phyloP scores from a whole-genome alignment of 2,329 filamentous ascomycete genomes.

The Pyrenophora graminea region DNA sequence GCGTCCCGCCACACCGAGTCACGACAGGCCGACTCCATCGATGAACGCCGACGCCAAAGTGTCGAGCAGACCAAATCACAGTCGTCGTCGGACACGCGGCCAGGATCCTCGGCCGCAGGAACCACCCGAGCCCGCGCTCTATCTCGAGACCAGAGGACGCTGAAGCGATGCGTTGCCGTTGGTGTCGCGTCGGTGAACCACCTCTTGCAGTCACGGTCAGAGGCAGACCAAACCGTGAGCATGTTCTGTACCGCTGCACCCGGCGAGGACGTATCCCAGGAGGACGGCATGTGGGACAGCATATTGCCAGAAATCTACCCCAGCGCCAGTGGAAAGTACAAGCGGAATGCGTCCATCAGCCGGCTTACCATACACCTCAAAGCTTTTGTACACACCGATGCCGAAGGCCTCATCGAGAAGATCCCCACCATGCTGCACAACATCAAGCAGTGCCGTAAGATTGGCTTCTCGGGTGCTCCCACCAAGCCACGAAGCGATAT shows the following conservation, averaged over 20 bases:
- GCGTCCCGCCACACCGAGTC: constrained; percentile 23
- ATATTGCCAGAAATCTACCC: constrained; percentile 68
- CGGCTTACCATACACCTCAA: constrained; percentile 79
- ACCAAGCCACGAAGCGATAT: constrained; percentile 90
- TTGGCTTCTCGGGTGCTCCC: constrained; percentile 91
- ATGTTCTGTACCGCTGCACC: constrained; percentile 70
- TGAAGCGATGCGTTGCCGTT: constrained; percentile 73
- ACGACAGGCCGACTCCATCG: constrained; percentile 21
- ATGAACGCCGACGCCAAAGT: constrained; percentile 26
- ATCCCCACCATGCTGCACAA: constrained; percentile 87
- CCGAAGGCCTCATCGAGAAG: constrained; percentile 78
- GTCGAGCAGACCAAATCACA: constrained; percentile 31
- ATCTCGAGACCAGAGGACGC: constrained; percentile 54
- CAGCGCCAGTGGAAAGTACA: constrained; percentile 73
- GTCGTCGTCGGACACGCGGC: constrained; percentile 30
- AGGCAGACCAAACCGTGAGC: constrained; percentile 74
- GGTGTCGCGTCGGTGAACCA: constrained; percentile 77
- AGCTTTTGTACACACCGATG: constrained; percentile 76
- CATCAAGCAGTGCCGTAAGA: constrained; percentile 79
- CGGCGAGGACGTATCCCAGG: constrained; percentile 48
- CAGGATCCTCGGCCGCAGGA: constrained; percentile 34
- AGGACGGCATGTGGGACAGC: constrained; percentile 71
- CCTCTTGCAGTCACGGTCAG: constrained; percentile 71
- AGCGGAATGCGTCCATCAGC: constrained; percentile 72
- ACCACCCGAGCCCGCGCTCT: constrained; percentile 33